phyloP scores from a whole-genome alignment of 805 yeast genomes.

The Starmerella lactis-condensi region DNA sequence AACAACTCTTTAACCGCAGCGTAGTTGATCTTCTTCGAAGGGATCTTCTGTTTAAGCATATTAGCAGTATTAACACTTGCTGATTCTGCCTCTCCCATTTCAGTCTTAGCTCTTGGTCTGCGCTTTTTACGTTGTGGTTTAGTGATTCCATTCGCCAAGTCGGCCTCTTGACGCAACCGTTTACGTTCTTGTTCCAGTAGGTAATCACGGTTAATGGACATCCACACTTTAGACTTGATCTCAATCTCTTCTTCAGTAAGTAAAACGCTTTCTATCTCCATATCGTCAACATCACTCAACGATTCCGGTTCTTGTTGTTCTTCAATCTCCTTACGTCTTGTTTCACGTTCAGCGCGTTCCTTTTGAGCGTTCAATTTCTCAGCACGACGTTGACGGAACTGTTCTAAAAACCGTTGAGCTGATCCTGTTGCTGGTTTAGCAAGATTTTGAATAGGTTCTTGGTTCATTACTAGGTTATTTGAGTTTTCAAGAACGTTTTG shows the following conservation, averaged over 20 bases:
- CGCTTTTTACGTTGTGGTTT: constrained; percentile 30
- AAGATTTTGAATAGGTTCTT: neutral
- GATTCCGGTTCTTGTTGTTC: constrained; percentile 38
- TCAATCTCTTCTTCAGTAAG: constrained; percentile 51
- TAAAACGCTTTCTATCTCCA: constrained; percentile 44
- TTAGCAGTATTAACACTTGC: constrained; percentile 68
- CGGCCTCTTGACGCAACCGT: constrained; percentile 69
- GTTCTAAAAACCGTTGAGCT: constrained; percentile 14
- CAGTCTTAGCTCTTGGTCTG: constrained; percentile 21
- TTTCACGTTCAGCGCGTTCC: constrained; percentile 23
- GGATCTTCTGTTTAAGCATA: constrained; percentile 55
- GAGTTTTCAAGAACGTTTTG: constrained; percentile 4
- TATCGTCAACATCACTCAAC: constrained; percentile 67
- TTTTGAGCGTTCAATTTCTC: constrained; percentile 10
- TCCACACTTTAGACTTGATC: constrained; percentile 73
- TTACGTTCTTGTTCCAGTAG: constrained; percentile 70
- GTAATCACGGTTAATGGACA: constrained; percentile 72
- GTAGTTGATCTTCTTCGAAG: constrained; percentile 81
- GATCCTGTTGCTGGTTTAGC: constrained; percentile 11
- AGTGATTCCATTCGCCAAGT: constrained; percentile 58
- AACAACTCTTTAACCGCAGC: constrained; percentile 41
- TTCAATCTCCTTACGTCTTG: constrained; percentile 3
- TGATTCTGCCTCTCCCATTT: constrained; percentile 26
- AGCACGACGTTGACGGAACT: constrained; percentile 15
- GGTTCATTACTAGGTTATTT: neutral